These are phyloP conservation scores for Geranomyces variabilis DNA, from an alignment of 192 early-diverging fungal species.

Conservation along the genomic window DNA sequence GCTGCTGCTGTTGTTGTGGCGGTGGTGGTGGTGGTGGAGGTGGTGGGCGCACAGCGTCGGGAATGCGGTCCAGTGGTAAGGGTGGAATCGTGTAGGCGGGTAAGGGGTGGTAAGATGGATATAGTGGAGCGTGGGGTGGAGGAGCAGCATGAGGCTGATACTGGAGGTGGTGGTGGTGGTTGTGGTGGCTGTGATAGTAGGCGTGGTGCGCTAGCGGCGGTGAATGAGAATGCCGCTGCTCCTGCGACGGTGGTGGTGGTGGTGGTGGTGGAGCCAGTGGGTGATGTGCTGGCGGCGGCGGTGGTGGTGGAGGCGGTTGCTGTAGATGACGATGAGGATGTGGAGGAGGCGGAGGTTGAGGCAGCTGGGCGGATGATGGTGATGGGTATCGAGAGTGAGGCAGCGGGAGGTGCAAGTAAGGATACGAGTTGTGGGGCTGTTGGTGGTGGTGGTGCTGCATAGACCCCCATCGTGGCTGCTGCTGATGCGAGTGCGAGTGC, in stretches of 20 bases:
- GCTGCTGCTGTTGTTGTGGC: too few relatives aligned
- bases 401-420: too few relatives aligned
- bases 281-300: neutral
- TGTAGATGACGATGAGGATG: neutral
- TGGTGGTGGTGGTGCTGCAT: too few relatives aligned
- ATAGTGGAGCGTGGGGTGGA: neutral
- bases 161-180: neutral
- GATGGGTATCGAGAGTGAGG: too few relatives aligned
- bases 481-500: too few relatives aligned
- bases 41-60: neutral
- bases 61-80: neutral
- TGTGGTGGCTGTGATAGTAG: neutral
- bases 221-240: too few relatives aligned
- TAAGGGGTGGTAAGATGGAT: neutral
- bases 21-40: too few relatives aligned
- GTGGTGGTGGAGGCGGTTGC: neutral
- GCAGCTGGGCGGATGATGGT: neutral
- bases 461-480: too few relatives aligned
- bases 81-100: constrained; percentile 2
- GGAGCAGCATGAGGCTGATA: too few relatives aligned
- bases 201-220: too few relatives aligned
- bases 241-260: neutral
- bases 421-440: too few relatives aligned
- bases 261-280: neutral
- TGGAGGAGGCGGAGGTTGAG: neutral